These are phyloP conservation scores for Aspergillus carbonarius DNA, from an alignment of 2,329 filamentous ascomycete species.

Conservation along the genomic window DNA sequence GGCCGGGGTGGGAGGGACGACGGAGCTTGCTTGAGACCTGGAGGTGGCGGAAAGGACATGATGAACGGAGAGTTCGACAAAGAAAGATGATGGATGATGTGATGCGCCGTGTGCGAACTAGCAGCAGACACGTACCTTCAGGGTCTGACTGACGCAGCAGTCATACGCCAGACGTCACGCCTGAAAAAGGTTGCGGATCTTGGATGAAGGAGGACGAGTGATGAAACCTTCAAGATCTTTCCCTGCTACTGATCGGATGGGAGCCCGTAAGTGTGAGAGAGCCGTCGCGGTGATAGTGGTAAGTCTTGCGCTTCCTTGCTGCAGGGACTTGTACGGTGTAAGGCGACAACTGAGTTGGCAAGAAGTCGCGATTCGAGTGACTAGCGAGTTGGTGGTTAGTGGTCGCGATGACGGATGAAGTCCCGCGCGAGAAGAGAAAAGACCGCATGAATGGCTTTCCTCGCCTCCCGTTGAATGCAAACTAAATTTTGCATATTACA, in stretches of 20 bases:
- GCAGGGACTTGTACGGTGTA: not conserved
- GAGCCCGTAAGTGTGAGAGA: not conserved
- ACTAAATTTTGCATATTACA: not conserved
- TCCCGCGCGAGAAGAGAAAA: not conserved
- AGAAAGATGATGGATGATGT: slow-evolving; percentile 27
- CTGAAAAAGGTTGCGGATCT: slow-evolving; percentile 26
- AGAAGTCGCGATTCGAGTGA: not conserved
- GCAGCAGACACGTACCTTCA: slow-evolving; percentile 45
- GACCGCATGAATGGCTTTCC: not conserved
- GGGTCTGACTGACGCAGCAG: slow-evolving; percentile 36
- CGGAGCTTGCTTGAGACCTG: slow-evolving; percentile 61
- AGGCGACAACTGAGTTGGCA: not conserved
- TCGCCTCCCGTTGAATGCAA: not conserved
- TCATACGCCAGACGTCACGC: slow-evolving; percentile 37
- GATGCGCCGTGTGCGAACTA: slow-evolving; percentile 32
- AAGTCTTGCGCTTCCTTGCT: not conserved
- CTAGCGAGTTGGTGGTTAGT: not conserved
- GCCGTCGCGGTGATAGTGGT: not conserved
- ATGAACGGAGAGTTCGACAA: slow-evolving; percentile 49
- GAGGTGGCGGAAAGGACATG: slow-evolving; percentile 85
- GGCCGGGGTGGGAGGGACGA: slow-evolving; percentile 75
- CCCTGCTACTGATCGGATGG: not conserved
- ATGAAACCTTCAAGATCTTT: not conserved
- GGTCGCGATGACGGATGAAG: not conserved
- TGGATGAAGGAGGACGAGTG: not conserved